Percentiles rank a stretch among this genome's conserved stretches.
These are phyloP conservation scores for Eucalyptus globulus DNA, from an alignment of 345 rosid species.

Conservation along the genomic window DNA sequence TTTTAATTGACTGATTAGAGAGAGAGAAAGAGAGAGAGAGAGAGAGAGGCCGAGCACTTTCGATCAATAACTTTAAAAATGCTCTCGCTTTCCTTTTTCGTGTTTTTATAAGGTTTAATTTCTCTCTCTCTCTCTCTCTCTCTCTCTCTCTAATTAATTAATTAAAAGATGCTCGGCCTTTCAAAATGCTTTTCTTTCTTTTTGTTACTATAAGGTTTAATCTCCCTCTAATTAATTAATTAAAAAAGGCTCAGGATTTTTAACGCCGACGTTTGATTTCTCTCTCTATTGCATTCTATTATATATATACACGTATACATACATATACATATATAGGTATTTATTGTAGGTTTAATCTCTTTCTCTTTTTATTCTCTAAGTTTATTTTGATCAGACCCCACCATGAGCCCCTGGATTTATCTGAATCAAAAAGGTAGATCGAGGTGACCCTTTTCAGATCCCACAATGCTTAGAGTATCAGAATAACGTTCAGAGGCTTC, in stretches of 20 bases:
- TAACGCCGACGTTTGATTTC: background rate
- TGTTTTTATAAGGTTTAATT: background rate
- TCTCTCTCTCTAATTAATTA: background rate
- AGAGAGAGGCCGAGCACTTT: background rate
- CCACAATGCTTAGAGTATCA: background rate
- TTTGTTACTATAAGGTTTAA: background rate
- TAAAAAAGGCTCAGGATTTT: background rate
- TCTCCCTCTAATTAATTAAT: background rate
- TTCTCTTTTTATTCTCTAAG: background rate
- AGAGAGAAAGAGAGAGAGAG: background rate
- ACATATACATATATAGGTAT: no score
- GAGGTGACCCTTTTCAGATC: background rate
- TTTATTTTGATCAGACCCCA: background rate
- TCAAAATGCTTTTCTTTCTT: background rate
- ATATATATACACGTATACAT: fast-evolving
- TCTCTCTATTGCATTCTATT: no score
- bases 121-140: background rate
- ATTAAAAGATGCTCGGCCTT: background rate
- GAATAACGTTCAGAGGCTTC: background rate
- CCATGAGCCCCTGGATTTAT: background rate
- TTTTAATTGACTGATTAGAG: background rate
- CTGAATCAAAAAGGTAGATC: background rate
- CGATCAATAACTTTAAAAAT: background rate
- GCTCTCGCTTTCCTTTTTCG: background rate
- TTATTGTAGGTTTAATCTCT: no score